Base-by-base conservation (phyloP, 352 stramenopile species). In the Globisporangium abappressorium region DNA sequence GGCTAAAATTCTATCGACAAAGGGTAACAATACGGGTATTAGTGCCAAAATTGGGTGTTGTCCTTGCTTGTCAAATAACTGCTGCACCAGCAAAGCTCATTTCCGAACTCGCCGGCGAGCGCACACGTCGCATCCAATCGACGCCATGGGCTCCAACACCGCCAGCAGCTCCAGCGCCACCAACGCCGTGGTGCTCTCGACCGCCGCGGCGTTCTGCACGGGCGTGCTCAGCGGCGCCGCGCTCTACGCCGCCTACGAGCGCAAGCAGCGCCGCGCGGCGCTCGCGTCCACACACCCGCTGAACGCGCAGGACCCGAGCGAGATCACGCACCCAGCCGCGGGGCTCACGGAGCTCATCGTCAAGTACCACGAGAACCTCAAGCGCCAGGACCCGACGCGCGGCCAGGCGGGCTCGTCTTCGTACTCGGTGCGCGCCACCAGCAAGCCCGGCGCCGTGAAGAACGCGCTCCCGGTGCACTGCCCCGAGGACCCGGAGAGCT, bases 311-410 rank as follows among this genome's bases (percentile, higher is more conserved):
- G 79, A 87, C 62, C 67, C 75, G 2, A 71, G 67, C n/a, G 80
- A 73, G 36, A 81, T 87, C 55, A 76, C 70, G 55, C 70, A 81
- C 63, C 72, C 77, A 12, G 73, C 74, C 7, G 78, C 80, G 15
- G 78, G 69, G 1, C 68, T 90, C 18, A 81, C 81, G 18, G 79
- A 89, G 38, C 69, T 91, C 55, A 76, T 93, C 60, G 73, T 86
- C 55, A 71, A 78, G 57, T 93, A 93, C 74, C 79, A 84, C 58
- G 70, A 82, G 53, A 79, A 84, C 49, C 64, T 93, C 14, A 71
- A 87, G 47, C 71, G 75, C 57, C 56, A 65, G 6, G 75, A 84
- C 58, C 30, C 60, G 33, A 41, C 69, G 18, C 74, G 74, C 38
- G 76, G 78, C 55, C 68, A 81, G 20, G 58, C 70, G 0, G 68